Base-by-base conservation (phyloP, 108 stramenopile species). In the Pseudonitzschia delicatissima region DNA sequence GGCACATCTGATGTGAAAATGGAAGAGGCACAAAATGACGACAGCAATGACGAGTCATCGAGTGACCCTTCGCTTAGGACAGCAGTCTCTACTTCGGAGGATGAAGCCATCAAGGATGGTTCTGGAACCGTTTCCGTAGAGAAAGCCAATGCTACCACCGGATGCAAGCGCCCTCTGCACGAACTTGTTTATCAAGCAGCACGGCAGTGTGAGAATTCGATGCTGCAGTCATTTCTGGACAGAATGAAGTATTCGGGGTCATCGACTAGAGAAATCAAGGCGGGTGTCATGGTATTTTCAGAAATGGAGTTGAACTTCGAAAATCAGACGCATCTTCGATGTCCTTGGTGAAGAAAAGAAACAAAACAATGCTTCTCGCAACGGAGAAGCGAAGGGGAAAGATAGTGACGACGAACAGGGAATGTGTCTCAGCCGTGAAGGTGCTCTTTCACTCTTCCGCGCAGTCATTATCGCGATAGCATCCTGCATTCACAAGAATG, bases 391-490 rank as follows among this genome's bases (percentile, higher is more conserved):
- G 26, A 28, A 45, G 6, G 29, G 33, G 26, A 68, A 68, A 12
- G 73, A 69, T 64, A 42, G 64, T 18, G 73, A 78, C 44, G 77
- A 74, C 0, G 44, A 73, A 34, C 61, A 33, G 49, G 67, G 71
- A 44, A 27, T 49, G 57, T 50, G 53, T 47, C 58, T 80, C 25
- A 62, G 73, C 58, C 35, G 76, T 40, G 64, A 77, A 11, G 87
- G 80, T 18, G 74, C 77, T 5, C 69, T 64, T 9, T 71, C 69
- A 39, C 71, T 92, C 35, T 89, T 92, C 68, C 84, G 79, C 20
- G 84, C 77, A 1, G 76, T 92, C 44, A 69, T 92, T 39, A 70
- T 72, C 11, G 73, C 87, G 7, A 92, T 92, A 57, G 78, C 81
- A 3, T 76, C 75, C 0, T 88, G 85, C 70, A 77, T 87, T 62